Percentiles rank a stretch among this genome's conserved stretches.
Evolutionary conservation across 2,329 filamentous ascomycete species (phyloP).

Genomic region (Calonectria hongkongensis): DNA sequence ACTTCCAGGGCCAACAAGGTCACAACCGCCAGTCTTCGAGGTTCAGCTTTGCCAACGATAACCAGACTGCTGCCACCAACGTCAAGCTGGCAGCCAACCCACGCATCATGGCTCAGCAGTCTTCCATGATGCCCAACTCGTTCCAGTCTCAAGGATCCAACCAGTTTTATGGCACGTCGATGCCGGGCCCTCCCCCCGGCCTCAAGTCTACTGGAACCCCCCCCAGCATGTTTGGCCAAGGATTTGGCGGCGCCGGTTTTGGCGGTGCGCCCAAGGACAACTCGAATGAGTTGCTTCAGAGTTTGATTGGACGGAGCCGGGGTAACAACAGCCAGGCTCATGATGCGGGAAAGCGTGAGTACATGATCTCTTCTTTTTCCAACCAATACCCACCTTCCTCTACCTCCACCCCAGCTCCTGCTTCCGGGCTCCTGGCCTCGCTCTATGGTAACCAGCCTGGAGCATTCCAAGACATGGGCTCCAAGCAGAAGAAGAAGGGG

Average conservation of each 20-base stretch:
- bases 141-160: slow-evolving; percentile 77
- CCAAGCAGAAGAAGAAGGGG: slow-evolving; percentile 99
- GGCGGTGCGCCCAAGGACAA: slow-evolving; percentile 81
- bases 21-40: slow-evolving; percentile 90
- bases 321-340: slow-evolving; percentile 82
- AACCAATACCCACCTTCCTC: slow-evolving; percentile 89
- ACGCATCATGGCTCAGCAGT: slow-evolving; percentile 88
- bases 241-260: slow-evolving; percentile 85
- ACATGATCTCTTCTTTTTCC: slow-evolving; percentile 93
- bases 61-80: slow-evolving; percentile 67
- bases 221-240: slow-evolving; percentile 95
- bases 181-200: slow-evolving; percentile 94
- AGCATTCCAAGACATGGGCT: slow-evolving; percentile 91
- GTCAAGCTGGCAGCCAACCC: slow-evolving; percentile 88
- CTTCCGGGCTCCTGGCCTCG: slow-evolving; percentile 92
- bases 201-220: slow-evolving; percentile 96
- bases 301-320: slow-evolving; percentile 83
- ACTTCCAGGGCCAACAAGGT: slow-evolving; percentile 76
- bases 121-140: slow-evolving; percentile 86
- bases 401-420: slow-evolving; percentile 89
- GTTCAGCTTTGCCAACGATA: slow-evolving; percentile 91
- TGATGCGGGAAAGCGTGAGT: slow-evolving; percentile 98
- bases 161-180: slow-evolving; percentile 88
- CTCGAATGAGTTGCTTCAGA: slow-evolving; percentile 81
- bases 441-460: slow-evolving; percentile 92